phyloP scores from a whole-genome alignment of 2,329 filamentous ascomycete species.

The Phyllosticta citribraziliensis region DNA sequence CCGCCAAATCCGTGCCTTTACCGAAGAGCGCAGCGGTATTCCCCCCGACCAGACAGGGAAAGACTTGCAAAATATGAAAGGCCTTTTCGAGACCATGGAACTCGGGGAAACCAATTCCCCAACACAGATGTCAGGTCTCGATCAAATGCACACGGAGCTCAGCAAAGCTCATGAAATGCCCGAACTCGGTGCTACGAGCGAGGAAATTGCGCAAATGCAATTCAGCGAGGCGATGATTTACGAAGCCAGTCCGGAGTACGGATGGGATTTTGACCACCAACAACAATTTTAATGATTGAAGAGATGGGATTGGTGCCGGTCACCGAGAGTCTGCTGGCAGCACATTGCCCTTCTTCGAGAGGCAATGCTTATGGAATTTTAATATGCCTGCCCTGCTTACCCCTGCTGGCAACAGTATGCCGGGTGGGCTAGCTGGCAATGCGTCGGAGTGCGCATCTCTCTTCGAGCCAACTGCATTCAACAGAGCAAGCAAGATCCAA shows the following conservation, averaged over 20 bases:
- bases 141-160: background rate
- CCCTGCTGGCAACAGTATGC: background rate
- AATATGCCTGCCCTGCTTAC: background rate
- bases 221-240: conserved; percentile 11
- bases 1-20: conserved; percentile 68
- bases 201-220: conserved; percentile 7
- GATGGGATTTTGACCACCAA: conserved; percentile 1
- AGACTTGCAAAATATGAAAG: conserved; percentile 63
- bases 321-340: background rate
- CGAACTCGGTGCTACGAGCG: conserved; percentile 4
- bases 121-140: background rate
- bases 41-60: conserved; percentile 45
- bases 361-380: background rate
- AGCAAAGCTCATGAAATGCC: background rate
- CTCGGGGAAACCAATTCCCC: conserved; percentile 17
- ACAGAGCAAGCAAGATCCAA: background rate
- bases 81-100: conserved; percentile 44
- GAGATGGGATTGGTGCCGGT: background rate
- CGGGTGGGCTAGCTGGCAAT: background rate
- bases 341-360: background rate
- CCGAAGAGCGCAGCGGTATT: conserved; percentile 58
- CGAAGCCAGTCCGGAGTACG: conserved; percentile 8
- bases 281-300: background rate
- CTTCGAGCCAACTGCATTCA: background rate
- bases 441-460: background rate